Percentiles rank a stretch among this genome's conserved stretches.
Evolutionary conservation across 1,139 yeast species (phyloP).

Genomic region (Schwanniomyces etchellsii): DNA sequence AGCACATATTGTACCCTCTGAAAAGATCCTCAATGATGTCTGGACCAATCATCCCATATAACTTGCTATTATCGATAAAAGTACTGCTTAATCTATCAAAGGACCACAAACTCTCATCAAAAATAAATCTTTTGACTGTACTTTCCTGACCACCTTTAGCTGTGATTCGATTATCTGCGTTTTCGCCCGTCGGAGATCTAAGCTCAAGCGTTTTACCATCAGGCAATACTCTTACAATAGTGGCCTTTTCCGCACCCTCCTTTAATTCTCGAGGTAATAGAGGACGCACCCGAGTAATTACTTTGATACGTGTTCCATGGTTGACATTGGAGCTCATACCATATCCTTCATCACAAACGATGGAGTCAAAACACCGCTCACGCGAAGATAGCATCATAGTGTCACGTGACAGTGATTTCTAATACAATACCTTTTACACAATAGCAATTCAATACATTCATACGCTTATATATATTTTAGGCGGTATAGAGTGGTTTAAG

Average conservation of each 20-base stretch:
- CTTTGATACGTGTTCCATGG: conserved; percentile 29
- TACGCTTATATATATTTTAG: too few species aligned
- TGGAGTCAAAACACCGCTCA: background rate
- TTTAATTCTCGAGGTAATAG: conserved; percentile 27
- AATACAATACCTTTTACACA: too few species aligned
- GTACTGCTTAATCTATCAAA: conserved; percentile 25
- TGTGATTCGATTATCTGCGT: conserved; percentile 3
- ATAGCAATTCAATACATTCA: too few species aligned
- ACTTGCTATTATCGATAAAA: conserved; percentile 42
- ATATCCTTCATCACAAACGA: background rate
- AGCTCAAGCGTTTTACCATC: conserved; percentile 14
- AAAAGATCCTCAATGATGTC: conserved; percentile 58
- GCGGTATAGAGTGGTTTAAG: too few species aligned
- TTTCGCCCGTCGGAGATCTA: conserved; percentile 7
- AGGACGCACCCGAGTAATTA: conserved; percentile 44
- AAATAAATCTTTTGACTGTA: conserved; percentile 33
- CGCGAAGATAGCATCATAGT: too few species aligned
- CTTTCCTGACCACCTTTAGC: too few species aligned
- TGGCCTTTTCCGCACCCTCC: conserved; percentile 3
- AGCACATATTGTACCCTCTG: conserved; percentile 68
- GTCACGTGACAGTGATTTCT: too few species aligned
- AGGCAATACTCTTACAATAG: conserved; percentile 6
- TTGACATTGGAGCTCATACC: conserved; percentile 1
- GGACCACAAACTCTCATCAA: conserved; percentile 62
- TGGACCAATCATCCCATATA: conserved; percentile 51